Percentiles rank a stretch among this genome's conserved stretches.
Conservation (phyloP, 2,329 filamentous ascomycete genomes). For the Venturia effusa region DNA sequence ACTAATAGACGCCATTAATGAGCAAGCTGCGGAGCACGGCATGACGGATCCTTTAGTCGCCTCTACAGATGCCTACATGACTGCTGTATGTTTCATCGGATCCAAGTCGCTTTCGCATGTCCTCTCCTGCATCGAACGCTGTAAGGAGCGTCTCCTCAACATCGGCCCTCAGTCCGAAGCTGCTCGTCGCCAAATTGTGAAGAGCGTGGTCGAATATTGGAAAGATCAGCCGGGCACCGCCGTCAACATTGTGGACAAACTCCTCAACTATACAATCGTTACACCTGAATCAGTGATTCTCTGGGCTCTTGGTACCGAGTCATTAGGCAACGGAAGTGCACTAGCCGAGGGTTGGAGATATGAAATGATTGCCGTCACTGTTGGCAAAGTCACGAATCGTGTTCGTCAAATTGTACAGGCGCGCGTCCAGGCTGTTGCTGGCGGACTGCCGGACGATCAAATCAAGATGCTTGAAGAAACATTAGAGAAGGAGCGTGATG, state of each 20-base stretch:
- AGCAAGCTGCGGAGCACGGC: constrained; percentile 58
- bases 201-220: constrained; percentile 89
- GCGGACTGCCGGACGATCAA: constrained; percentile 32
- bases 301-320: constrained; percentile 66
- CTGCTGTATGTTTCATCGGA: constrained; percentile 83
- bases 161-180: constrained; percentile 64
- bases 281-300: constrained; percentile 76
- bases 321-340: constrained; percentile 50
- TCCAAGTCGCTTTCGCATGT: constrained; percentile 95
- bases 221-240: constrained; percentile 82
- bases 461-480: constrained; percentile 53
- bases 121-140: constrained; percentile 88
- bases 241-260: constrained; percentile 86
- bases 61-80: constrained; percentile 92
- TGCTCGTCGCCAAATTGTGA: constrained; percentile 78
- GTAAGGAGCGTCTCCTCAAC: constrained; percentile 76
- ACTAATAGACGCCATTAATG: constrained; percentile 69
- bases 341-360: constrained; percentile 70
- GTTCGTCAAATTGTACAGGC: constrained; percentile 68
- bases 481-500: constrained; percentile 55
- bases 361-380: constrained; percentile 81
- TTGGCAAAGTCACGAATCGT: constrained; percentile 80
- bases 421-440: constrained; percentile 33
- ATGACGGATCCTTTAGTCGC: constrained; percentile 65
- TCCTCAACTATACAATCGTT: constrained; percentile 93